Conservation (phyloP, 106 monocot genomes). For the Platanthera guangdongensis region DNA sequence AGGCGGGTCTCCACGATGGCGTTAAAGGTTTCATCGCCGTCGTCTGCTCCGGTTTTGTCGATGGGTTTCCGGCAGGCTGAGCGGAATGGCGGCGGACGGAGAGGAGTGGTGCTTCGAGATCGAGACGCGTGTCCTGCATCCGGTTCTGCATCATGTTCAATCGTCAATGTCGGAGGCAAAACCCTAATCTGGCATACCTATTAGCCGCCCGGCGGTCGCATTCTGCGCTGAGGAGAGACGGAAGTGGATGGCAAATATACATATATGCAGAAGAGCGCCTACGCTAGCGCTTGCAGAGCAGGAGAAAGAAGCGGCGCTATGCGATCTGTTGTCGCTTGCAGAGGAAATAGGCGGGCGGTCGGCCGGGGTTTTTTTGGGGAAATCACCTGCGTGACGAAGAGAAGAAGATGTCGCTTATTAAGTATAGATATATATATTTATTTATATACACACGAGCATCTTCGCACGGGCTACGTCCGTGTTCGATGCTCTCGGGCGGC, state of each 20-base stretch:
- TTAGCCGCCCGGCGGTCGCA: neutral
- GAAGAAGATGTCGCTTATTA: too few relatives aligned
- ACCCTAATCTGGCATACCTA: neutral
- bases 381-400: too few relatives aligned
- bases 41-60: neutral
- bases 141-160: neutral
- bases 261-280: too few relatives aligned
- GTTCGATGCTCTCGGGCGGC: too few relatives aligned
- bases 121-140: constrained; percentile 48
- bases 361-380: too few relatives aligned
- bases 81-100: constrained; percentile 47
- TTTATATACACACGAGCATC: too few relatives aligned
- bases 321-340: too few relatives aligned
- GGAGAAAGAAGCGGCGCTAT: too few relatives aligned
- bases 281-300: too few relatives aligned
- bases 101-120: constrained; percentile 52
- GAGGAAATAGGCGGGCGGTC: too few relatives aligned
- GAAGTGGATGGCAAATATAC: neutral
- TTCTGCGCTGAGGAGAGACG: neutral
- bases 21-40: neutral
- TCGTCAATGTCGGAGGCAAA: neutral
- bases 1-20: constrained; percentile 10
- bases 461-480: too few relatives aligned
- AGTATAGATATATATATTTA: too few relatives aligned
- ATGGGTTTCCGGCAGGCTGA: neutral